A percentile compares a stretch with the other conserved stretches of the same genome.
Conservation (phyloP, 495 filamentous ascomycete species). For the Talaromyces proteolyticus region DNA sequence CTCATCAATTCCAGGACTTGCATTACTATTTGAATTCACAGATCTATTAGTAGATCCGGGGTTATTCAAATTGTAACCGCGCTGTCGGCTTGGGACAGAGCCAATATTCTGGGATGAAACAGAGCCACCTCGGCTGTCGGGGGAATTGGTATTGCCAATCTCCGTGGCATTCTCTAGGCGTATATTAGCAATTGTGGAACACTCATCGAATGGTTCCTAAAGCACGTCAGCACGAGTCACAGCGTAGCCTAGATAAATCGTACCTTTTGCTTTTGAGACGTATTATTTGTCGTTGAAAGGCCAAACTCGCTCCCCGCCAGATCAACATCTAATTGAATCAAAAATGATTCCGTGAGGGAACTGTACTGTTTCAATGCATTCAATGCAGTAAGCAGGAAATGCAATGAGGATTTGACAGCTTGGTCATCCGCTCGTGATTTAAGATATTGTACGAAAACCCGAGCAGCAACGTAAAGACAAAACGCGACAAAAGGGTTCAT, state of each 20-base stretch:
- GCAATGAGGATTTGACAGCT: slow-evolving; percentile 73
- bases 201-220: neutral
- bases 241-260: no score
- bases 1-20: slow-evolving; percentile 7
- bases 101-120: no score
- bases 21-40: slow-evolving; percentile 4
- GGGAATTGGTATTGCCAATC: neutral
- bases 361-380: slow-evolving; percentile 82
- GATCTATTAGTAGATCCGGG: slow-evolving; percentile 1
- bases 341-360: slow-evolving; percentile 89
- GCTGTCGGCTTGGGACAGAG: no score
- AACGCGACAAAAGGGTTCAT: slow-evolving; percentile 97
- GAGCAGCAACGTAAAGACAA: slow-evolving; percentile 88
- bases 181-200: no score
- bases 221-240: neutral
- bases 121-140: neutral
- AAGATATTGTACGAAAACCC: slow-evolving; percentile 93
- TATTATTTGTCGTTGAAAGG: neutral
- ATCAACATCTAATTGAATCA: slow-evolving; percentile 90
- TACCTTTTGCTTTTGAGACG: slow-evolving; percentile 7
- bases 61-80: no score
- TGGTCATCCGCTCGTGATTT: slow-evolving; percentile 83
- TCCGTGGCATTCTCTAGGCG: neutral
- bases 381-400: slow-evolving; percentile 87
- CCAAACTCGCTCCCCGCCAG: slow-evolving; percentile 58